Conservation (phyloP, 2,329 filamentous ascomycete genomes). For the Neofusicoccum sp. region DNA sequence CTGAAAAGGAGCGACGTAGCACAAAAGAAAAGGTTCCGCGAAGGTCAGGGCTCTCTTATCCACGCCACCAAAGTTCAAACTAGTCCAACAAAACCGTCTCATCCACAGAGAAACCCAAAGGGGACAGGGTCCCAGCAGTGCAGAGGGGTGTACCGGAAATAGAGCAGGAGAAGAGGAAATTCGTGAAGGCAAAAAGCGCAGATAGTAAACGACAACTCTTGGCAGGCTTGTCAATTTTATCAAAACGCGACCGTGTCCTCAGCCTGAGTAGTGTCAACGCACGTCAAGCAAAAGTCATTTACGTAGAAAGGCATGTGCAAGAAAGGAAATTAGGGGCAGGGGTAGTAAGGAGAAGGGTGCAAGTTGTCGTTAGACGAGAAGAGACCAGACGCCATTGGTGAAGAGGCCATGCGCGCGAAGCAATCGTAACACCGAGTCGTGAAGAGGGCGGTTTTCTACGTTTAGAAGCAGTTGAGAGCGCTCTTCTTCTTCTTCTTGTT, state of each 20-base stretch:
- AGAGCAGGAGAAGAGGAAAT: conserved; percentile 11
- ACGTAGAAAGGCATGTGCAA: conserved; percentile 17
- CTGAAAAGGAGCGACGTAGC: conserved; percentile 1
- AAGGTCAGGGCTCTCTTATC: conserved; percentile 10
- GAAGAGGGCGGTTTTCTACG: not conserved
- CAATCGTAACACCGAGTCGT: conserved; percentile 3
- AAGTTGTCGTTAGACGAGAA: not conserved
- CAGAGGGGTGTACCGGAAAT: conserved; percentile 3
- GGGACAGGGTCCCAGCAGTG: not conserved
- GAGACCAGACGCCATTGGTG: not conserved
- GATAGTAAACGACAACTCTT: conserved; percentile 5
- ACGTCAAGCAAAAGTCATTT: conserved; percentile 14
- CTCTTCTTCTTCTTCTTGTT: conserved; percentile 94
- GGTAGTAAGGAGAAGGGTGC: not conserved
- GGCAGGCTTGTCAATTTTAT: conserved; percentile 7
- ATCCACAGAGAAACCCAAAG: not conserved
- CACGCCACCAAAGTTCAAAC: not conserved
- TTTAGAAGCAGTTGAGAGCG: conserved; percentile 93
- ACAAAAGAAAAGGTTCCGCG: conserved; percentile 10
- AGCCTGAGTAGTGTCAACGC: conserved; percentile 1
- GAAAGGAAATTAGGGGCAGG: conserved; percentile 5
- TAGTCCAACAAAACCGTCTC: conserved; percentile 7
- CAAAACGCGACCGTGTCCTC: conserved; percentile 13
- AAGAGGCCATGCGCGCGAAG: not conserved
- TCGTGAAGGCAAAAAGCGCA: conserved; percentile 8